Percentiles rank a stretch among this genome's conserved stretches.
phyloP scores from a whole-genome alignment of 805 yeast species.

The Saturnispora halmiae region DNA sequence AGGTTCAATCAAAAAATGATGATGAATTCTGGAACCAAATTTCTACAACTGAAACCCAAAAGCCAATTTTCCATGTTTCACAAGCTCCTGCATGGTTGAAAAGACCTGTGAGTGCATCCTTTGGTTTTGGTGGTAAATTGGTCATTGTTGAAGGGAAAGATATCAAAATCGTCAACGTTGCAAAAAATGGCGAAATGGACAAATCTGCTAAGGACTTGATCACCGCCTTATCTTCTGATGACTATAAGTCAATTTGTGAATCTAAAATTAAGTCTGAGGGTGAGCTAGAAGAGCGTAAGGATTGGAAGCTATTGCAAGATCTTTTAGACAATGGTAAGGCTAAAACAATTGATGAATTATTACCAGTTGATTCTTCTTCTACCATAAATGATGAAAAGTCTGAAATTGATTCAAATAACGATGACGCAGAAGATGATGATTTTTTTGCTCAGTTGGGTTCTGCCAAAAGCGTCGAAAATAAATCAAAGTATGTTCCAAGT shows the following conservation, averaged over 20 bases:
- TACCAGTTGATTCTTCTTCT: conserved; percentile 9
- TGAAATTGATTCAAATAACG: conserved; percentile 12
- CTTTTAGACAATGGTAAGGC: conserved; percentile 43
- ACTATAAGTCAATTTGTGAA: conserved; percentile 47
- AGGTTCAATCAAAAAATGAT: conserved; percentile 39
- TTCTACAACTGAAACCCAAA: conserved; percentile 57
- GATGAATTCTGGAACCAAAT: conserved; percentile 82
- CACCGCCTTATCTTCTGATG: conserved; percentile 47
- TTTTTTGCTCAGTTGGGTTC: conserved; percentile 30
- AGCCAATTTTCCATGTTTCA: conserved; percentile 57
- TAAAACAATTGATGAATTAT: conserved; percentile 36
- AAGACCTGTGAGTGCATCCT: conserved; percentile 62
- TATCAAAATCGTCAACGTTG: conserved; percentile 25
- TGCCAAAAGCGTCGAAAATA: conserved; percentile 12
- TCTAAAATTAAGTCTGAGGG: conserved; percentile 37
- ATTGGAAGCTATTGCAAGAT: conserved; percentile 56
- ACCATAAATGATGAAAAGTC: conserved; percentile 15
- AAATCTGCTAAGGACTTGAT: conserved; percentile 35
- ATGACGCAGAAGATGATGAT: conserved; percentile 29
- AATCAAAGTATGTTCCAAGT: conserved; percentile 35
- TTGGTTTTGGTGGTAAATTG: conserved; percentile 92
- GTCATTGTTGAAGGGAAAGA: conserved; percentile 37
- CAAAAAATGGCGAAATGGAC: conserved; percentile 32
- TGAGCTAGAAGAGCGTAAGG: conserved; percentile 30
- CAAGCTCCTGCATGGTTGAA: conserved; percentile 91